phyloP scores from a whole-genome alignment of 352 stramenopile species.

The Phytophthora crassamura region DNA sequence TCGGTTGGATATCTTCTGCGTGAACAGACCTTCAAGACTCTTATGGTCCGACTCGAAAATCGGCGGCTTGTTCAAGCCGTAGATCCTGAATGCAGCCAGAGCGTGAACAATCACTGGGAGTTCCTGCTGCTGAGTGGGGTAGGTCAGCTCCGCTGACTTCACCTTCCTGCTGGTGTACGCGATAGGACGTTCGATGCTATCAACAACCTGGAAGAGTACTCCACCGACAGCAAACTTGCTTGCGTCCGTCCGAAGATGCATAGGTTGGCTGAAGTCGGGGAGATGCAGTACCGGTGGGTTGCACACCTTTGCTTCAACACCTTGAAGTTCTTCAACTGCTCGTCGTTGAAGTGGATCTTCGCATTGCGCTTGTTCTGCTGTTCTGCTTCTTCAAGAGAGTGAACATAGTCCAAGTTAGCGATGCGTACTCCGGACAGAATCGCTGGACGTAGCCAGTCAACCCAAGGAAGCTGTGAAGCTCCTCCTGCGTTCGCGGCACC shows the following conservation, averaged over 20 bases:
- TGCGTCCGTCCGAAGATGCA: background rate
- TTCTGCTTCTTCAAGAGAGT: background rate
- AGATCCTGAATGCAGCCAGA: background rate
- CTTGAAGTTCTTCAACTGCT: conserved; percentile 3
- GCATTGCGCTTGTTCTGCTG: conserved; percentile 1
- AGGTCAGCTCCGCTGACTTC: conserved; percentile 4
- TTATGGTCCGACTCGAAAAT: too few species aligned
- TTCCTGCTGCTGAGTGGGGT: background rate
- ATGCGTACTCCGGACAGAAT: background rate
- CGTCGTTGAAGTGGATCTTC: background rate
- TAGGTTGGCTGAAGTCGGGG: background rate
- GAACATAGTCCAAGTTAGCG: background rate
- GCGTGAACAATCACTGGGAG: background rate
- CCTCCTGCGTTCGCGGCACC: conserved; percentile 3
- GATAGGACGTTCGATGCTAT: too few species aligned
- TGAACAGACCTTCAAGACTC: too few species aligned
- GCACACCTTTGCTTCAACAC: background rate
- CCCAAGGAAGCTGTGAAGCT: conserved; percentile 5
- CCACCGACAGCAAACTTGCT: conserved; percentile 5
- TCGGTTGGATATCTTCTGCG: background rate
- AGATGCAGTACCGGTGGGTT: background rate
- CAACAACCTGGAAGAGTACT: background rate
- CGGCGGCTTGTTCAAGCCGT: background rate
- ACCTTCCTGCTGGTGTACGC: background rate
- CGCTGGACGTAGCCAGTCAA: conserved; percentile 7